A percentile compares a stretch with the other conserved stretches of the same genome.
Evolutionary conservation across 106 monocot genomes (phyloP).

Genomic region (Posidonia australis): DNA sequence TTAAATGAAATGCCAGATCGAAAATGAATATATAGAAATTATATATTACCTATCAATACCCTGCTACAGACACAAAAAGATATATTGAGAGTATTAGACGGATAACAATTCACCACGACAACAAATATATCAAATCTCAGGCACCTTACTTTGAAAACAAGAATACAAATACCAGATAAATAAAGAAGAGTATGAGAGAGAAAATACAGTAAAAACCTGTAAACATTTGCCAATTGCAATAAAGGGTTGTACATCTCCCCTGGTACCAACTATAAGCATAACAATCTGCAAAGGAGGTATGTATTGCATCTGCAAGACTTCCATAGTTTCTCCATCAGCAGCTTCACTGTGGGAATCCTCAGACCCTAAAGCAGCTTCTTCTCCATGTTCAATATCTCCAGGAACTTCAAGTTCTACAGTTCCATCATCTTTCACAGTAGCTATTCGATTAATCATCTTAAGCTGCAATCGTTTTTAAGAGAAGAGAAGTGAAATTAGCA

Average conservation of each 20-base stretch:
- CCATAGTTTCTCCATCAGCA: conserved; percentile 44
- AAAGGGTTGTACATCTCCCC: conserved; percentile 98
- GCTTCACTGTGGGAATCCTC: conserved; percentile 31
- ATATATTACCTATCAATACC: too few species aligned
- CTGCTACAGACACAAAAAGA: too few species aligned
- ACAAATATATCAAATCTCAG: too few species aligned
- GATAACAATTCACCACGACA: too few species aligned
- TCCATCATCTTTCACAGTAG: conserved; percentile 80
- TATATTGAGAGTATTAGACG: too few species aligned
- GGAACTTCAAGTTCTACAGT: conserved; percentile 81
- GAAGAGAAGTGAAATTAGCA: background rate
- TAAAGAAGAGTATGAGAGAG: background rate
- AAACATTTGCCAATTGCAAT: conserved; percentile 91
- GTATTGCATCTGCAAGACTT: conserved; percentile 37
- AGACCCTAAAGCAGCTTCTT: conserved; percentile 20
- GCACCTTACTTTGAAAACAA: too few species aligned
- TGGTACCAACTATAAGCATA: conserved; percentile 96
- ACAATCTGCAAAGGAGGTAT: conserved; percentile 84
- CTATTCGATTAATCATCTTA: conserved; percentile 74
- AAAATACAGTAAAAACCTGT: conserved; percentile 45
- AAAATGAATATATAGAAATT: too few species aligned
- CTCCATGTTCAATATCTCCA: conserved; percentile 39
- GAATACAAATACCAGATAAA: too few species aligned
- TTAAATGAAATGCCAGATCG: background rate
- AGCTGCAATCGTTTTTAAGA: conserved; percentile 33